Base-by-base conservation (phyloP, 768 basidiomycete genomes). In the Leucocoprinus leucothites region DNA sequence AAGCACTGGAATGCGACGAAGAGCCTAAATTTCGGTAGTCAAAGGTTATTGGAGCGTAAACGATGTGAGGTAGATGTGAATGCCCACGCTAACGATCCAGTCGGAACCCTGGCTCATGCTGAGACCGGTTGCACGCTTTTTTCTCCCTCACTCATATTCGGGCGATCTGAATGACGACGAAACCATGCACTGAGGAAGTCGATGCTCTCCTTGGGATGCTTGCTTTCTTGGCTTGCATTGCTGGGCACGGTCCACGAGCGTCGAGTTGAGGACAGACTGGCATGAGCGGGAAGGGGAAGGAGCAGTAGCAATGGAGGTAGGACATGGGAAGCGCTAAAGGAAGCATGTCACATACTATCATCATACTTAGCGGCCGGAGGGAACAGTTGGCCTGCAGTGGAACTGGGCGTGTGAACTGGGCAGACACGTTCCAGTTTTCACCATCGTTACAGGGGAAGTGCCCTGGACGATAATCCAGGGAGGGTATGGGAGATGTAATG, bases 51-150 rank as follows among this genome's bases (percentile, higher is more conserved):
- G 28, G 36, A 16, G 14, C 18, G 9, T 21, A 25, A 45, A 24
- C 18, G 18, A 52, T 18, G n/a, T 8, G 4, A 31, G 24, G 14
- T 24, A 21, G 44, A 36, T n/a, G n/a, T n/a, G 22, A 47, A 36
- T 48, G 75, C 71, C 53, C 41, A 78, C 91, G 63, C 93, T 93
- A 64, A 93, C 93, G 91, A 93, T 93, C 91, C 91, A 93, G 68
- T 93, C 93, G 50, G 89, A 91, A 0, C 93, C 89, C 69, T 94
- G 91, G 70, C 80, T 84, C 89, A 93, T 93, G 73, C 85, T 89
- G 59, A 94, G 73, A 24, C 89, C 89, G 1, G 91, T 94, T 38
- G 88, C 87, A 62, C 87, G 82, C 66, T 89, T 87, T 65, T 92
- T 92, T 73, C 93, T 94, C 77, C 89, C 68, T 94, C 91, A 61